Evolutionary conservation across 2,329 filamentous ascomycete genomes (phyloP).

Genomic region (Hypoxylon sp.): DNA sequence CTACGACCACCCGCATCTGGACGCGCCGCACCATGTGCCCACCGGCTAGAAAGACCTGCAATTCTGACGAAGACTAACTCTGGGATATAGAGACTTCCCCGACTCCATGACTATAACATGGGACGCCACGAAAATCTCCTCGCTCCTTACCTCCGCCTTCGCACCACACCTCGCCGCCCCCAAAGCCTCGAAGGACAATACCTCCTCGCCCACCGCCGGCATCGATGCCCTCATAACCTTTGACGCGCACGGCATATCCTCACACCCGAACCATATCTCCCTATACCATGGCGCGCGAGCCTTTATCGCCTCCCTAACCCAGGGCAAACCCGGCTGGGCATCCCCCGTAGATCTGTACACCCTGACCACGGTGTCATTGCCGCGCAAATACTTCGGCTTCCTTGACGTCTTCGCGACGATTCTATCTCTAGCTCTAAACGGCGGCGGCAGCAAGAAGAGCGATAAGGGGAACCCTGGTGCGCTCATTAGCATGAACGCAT

Average conservation of each 20-base stretch:
- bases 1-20: too few relatives aligned
- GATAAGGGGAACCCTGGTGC: slow-evolving; percentile 67
- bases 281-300: slow-evolving; percentile 84
- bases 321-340: slow-evolving; percentile 73
- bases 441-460: slow-evolving; percentile 43
- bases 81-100: slow-evolving; percentile 74
- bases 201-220: slow-evolving; percentile 60
- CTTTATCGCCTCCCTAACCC: slow-evolving; percentile 78
- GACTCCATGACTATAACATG: slow-evolving; percentile 90
- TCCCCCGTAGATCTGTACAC: slow-evolving; percentile 89
- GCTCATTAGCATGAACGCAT: slow-evolving; percentile 79
- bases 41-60: neutral
- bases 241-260: slow-evolving; percentile 84
- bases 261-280: slow-evolving; percentile 93
- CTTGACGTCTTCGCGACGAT: slow-evolving; percentile 83
- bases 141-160: slow-evolving; percentile 80
- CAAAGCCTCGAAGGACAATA: slow-evolving; percentile 43
- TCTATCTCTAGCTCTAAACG: slow-evolving; percentile 64
- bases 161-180: slow-evolving; percentile 70
- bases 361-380: slow-evolving; percentile 77
- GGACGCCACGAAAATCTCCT: slow-evolving; percentile 78
- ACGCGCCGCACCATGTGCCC: neutral
- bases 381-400: slow-evolving; percentile 85
- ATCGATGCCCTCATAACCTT: slow-evolving; percentile 94
- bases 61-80: neutral